Evolutionary conservation across 106 monocot genomes (phyloP).

Genomic region (Platanthera zijinensis): DNA sequence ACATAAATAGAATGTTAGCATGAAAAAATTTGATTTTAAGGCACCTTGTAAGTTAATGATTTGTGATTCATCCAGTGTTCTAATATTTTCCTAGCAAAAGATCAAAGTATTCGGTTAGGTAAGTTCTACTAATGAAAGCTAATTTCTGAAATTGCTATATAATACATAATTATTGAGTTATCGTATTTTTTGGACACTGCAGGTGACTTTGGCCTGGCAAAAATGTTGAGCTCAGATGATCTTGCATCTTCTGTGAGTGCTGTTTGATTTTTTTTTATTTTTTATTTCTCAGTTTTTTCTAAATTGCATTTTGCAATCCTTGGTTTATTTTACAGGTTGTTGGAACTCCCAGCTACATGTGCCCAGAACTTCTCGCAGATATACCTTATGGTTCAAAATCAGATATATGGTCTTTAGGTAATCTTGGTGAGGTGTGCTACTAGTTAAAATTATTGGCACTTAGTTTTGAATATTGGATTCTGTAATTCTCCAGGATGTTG

Average conservation of each 20-base stretch:
- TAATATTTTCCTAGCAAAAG: slow-evolving; percentile 87
- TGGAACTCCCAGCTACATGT: slow-evolving; percentile 99
- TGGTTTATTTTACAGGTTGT: slow-evolving; percentile 53
- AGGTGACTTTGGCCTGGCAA: slow-evolving; percentile 99
- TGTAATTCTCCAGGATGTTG: slow-evolving; percentile 71
- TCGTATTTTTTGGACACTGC: neutral
- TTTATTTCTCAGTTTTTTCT: neutral
- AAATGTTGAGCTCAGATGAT: slow-evolving; percentile 93
- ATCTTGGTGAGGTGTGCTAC: neutral
- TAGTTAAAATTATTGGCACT: neutral
- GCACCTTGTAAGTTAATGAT: neutral
- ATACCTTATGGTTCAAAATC: slow-evolving; percentile 98
- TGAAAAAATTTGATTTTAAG: neutral
- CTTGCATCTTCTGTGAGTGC: slow-evolving; percentile 85
- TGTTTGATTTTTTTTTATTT: neutral
- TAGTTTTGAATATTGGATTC: neutral
- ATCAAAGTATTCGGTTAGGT: slow-evolving; percentile 87
- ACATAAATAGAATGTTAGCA: neutral
- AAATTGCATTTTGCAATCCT: neutral
- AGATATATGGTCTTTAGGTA: slow-evolving; percentile 99
- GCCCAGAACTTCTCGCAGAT: slow-evolving; percentile 98
- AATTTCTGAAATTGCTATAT: slow-evolving; percentile 8
- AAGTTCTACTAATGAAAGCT: slow-evolving; percentile 9
- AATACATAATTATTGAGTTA: neutral
- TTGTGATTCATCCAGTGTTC: slow-evolving; percentile 64